A percentile compares a stretch with the other conserved stretches of the same genome.
phyloP scores from a whole-genome alignment of 2,329 filamentous ascomycete genomes.

The Colletotrichum higginsianum region DNA sequence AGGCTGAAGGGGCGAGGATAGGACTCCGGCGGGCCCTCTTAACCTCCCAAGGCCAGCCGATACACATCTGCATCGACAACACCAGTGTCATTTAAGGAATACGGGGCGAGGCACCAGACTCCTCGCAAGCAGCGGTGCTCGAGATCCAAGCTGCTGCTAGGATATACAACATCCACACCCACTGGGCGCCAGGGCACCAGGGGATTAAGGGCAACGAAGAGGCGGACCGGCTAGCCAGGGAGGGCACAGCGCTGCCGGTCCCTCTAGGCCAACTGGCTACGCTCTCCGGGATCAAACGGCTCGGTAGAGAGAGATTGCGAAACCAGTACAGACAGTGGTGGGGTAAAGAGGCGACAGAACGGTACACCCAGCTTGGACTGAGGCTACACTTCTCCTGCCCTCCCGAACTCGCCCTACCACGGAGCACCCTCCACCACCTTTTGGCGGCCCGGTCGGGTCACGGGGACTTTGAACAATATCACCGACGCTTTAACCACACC shows the following conservation, averaged over 20 bases:
- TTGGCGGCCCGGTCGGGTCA: neutral
- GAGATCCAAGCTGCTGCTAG: neutral
- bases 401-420: slow-evolving; percentile 3
- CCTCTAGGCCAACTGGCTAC: neutral
- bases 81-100: neutral
- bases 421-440: neutral
- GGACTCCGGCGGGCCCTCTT: neutral
- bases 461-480: neutral
- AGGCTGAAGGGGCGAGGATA: neutral
- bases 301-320: neutral
- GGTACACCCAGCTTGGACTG: neutral
- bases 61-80: neutral
- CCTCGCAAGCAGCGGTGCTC: slow-evolving; percentile 3
- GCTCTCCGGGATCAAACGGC: neutral
- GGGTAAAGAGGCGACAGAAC: neutral
- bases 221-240: slow-evolving; percentile 3
- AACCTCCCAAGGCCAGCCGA: neutral
- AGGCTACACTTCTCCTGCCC: neutral
- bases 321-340: neutral
- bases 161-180: neutral
- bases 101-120: neutral
- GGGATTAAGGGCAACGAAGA: slow-evolving; percentile 11
- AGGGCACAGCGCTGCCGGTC: slow-evolving; percentile 1
- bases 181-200: slow-evolving; percentile 9
- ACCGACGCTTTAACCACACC: slow-evolving; percentile 1